These are phyloP conservation scores for Insectozyma bohioensis DNA, from an alignment of 1,139 yeast species.

Conservation along the genomic window DNA sequence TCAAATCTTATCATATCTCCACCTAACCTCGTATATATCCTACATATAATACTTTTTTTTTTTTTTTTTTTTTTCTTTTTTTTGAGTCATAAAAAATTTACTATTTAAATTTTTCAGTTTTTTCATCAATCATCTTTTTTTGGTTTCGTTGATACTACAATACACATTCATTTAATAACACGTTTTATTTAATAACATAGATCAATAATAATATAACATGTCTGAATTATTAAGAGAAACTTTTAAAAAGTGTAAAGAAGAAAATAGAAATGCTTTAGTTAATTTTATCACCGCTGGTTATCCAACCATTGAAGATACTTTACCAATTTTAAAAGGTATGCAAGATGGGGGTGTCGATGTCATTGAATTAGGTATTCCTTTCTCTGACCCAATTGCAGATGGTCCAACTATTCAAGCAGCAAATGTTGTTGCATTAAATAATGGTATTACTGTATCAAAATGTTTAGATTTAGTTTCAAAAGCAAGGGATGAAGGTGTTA, in stretches of 20 bases:
- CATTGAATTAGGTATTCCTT: slow-evolving; percentile 93
- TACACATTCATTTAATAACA: too few species aligned
- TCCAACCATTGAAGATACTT: slow-evolving; percentile 84
- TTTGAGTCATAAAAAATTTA: too few species aligned
- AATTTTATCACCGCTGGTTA: slow-evolving; percentile 94
- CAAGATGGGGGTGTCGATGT: slow-evolving; percentile 96
- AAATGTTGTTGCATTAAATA: slow-evolving; percentile 72
- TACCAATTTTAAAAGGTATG: slow-evolving; percentile 81
- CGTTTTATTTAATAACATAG: too few species aligned
- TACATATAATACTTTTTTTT: too few species aligned
- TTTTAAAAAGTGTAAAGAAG: slow-evolving; percentile 67
- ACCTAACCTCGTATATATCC: too few species aligned
- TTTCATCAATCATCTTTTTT: too few species aligned
- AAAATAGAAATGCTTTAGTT: slow-evolving; percentile 83
- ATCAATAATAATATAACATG: slow-evolving; percentile 50
- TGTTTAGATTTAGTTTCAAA: slow-evolving; percentile 68
- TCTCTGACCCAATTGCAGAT: slow-evolving; percentile 98
- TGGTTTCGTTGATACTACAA: too few species aligned
- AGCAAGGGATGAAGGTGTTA: slow-evolving; percentile 82
- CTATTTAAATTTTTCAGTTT: too few species aligned
- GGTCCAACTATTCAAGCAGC: slow-evolving; percentile 96
- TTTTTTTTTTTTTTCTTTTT: too few species aligned
- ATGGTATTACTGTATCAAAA: slow-evolving; percentile 71
- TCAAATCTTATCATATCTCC: too few species aligned
- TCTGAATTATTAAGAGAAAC: slow-evolving; percentile 68